Conservation (phyloP, 306 rosid species). For the Pueraria montana region DNA sequence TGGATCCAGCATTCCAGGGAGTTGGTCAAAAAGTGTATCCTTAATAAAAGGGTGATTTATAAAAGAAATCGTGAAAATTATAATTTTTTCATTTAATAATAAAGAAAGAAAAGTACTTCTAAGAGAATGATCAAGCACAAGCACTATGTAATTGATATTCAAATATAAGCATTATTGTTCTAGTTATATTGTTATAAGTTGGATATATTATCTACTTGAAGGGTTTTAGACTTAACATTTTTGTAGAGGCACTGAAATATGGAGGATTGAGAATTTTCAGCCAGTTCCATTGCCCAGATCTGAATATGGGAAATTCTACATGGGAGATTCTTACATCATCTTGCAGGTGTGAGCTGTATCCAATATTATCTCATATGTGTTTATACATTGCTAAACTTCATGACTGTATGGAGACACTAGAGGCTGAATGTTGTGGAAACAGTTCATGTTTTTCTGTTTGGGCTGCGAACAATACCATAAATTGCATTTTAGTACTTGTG, state of each 20-base stretch:
- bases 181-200: conserved; percentile 40
- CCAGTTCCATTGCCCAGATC: conserved; percentile 93
- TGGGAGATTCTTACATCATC: conserved; percentile 92
- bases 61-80: conserved; percentile 35
- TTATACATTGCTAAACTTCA: conserved; percentile 3
- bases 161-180: conserved; percentile 42
- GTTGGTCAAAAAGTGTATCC: conserved; percentile 99
- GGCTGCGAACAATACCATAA: conserved; percentile 1
- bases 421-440: conserved; percentile 31
- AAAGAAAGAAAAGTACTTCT: neutral
- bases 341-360: conserved; percentile 75
- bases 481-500: conserved; percentile 9
- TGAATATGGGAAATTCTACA: conserved; percentile 95
- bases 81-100: neutral
- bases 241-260: conserved; percentile 92
- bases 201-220: conserved; percentile 36
- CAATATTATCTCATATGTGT: conserved; percentile 16
- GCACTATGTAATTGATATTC: conserved; percentile 23
- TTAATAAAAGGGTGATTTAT: conserved; percentile 48
- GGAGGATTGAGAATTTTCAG: conserved; percentile 98
- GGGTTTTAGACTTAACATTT: conserved; percentile 73
- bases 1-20: conserved; percentile 99
- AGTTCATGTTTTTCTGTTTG: conserved; percentile 36
- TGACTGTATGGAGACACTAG: conserved; percentile 25
- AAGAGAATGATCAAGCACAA: conserved; percentile 12